phyloP scores from a whole-genome alignment of 164 flowering plant species.

The Berberis thunbergii region DNA sequence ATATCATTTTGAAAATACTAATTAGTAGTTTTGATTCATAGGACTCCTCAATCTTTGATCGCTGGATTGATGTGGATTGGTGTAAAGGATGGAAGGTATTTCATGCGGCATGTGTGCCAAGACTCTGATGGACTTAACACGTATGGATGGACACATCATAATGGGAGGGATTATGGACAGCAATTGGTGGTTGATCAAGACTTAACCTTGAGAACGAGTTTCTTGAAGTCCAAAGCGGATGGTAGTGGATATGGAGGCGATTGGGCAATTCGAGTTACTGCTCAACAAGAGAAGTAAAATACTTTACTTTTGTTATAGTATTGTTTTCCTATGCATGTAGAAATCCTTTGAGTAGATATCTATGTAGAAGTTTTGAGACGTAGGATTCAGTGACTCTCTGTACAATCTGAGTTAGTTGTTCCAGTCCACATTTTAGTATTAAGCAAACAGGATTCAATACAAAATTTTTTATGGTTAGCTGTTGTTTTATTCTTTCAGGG shows the following conservation, averaged over 20 bases:
- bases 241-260: conserved; percentile 96
- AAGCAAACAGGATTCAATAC: neutral
- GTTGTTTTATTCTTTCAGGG: conserved; percentile 4
- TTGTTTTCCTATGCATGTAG: neutral
- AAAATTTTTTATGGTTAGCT: neutral
- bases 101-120: conserved; percentile 80
- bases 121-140: conserved; percentile 71
- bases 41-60: conserved; percentile 79
- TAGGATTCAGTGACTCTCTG: neutral
- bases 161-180: conserved; percentile 92
- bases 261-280: conserved; percentile 77
- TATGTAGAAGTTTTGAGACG: neutral
- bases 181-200: conserved; percentile 67
- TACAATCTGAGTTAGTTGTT: too few relatives aligned
- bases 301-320: neutral
- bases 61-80: conserved; percentile 65
- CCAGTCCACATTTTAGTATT: neutral
- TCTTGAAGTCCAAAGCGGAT: conserved; percentile 53
- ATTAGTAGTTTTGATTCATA: conserved; percentile 22
- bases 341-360: neutral
- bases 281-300: conserved; percentile 41
- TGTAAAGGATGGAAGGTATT: conserved; percentile 70
- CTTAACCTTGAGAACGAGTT: conserved; percentile 55
- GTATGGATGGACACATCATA: conserved; percentile 93
- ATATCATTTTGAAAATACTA: neutral